Evolutionary conservation across 192 early-diverging fungal genomes (phyloP), one percentile per base, ranked within the genome.

Genomic region (Rhizoclosmatium globosum): DNA sequence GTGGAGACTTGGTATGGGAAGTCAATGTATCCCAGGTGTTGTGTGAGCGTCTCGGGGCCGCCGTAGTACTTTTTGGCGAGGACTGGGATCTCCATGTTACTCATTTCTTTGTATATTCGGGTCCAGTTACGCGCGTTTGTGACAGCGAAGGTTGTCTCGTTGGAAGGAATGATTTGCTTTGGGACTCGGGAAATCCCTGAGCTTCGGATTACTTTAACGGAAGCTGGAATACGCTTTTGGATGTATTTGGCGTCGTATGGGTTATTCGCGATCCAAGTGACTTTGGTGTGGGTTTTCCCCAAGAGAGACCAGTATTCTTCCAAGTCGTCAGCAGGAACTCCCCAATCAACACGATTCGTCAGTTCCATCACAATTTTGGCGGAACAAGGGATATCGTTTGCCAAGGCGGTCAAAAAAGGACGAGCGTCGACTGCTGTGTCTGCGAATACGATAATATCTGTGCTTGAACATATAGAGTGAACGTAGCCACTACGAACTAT

Each of bases 261-360:
- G 38, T 74, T 74, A 43, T 74, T 74, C 19, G 73, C 60, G 39
- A 74, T 56, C 47, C 47, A 74, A 38, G 17, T 4, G 60, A 62
- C 9, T 71, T 38, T 56, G 67, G 67, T 43, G 3, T 9, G 7
- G 7, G 43, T 43, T 43, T 11, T 19, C 42, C 38, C 21, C 6
- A 68, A 11, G 15, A 68, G 43, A 7, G 15, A 4, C 6, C 13
- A 68, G 43, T 68, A 68, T 21, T 68, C 67, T 38, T 45, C 39
- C 6, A 42, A 9, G 21, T 68, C 67, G n/a, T n/a, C n/a, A n/a
- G n/a, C n/a, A 19, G 17, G 67, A 45, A 68, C 43, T 9, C 43
- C 11, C 73, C 73, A 74, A 44, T 74, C 73, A 43, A 74, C 60
- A 7, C 73, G 56, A 38, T 74, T 74, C 23, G 73, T 74, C 13